Conservation (phyloP, 805 yeast genomes). For the Wickerhamomyces canadensis region DNA sequence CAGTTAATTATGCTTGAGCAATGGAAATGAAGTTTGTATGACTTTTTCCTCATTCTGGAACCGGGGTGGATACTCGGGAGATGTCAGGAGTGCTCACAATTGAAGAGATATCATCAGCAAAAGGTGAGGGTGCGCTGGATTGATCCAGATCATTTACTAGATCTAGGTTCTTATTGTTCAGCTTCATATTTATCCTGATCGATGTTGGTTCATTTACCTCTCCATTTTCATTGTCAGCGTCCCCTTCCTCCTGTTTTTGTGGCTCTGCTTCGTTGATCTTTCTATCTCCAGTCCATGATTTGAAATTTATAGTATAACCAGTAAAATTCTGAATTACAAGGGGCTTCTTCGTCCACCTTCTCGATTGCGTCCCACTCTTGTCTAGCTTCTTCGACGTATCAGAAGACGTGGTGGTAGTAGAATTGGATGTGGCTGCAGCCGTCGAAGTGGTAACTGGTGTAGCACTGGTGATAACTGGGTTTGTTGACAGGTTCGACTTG, state of each 20-base stretch:
- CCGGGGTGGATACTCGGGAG: slow-evolving; percentile 15
- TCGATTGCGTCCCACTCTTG: slow-evolving; percentile 35
- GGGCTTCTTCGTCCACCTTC: slow-evolving; percentile 39
- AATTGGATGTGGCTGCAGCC: not conserved
- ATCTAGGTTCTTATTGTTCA: slow-evolving; percentile 15
- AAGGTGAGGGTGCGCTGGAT: slow-evolving; percentile 22
- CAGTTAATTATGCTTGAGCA: too few species aligned
- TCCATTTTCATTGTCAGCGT: too few species aligned
- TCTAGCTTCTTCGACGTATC: slow-evolving; percentile 25
- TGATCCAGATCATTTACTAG: slow-evolving; percentile 6
- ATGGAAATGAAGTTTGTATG: too few species aligned
- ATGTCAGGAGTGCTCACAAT: slow-evolving; percentile 18
- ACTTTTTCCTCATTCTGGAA: too few species aligned
- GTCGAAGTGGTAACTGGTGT: not conserved
- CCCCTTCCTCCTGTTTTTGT: too few species aligned
- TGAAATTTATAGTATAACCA: slow-evolving; percentile 32
- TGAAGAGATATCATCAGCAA: slow-evolving; percentile 15
- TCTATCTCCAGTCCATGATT: slow-evolving; percentile 34
- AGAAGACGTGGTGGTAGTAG: slow-evolving; percentile 13
- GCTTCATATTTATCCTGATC: slow-evolving; percentile 8
- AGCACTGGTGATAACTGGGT: too few species aligned
- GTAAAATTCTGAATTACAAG: slow-evolving; percentile 39
- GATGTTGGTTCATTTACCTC: slow-evolving; percentile 2
- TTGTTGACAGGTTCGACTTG: not conserved
- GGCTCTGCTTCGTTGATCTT: not conserved